Conservation (phyloP, 1,284 basidiomycete genomes). For the Taiwanofungus camphoratus region DNA sequence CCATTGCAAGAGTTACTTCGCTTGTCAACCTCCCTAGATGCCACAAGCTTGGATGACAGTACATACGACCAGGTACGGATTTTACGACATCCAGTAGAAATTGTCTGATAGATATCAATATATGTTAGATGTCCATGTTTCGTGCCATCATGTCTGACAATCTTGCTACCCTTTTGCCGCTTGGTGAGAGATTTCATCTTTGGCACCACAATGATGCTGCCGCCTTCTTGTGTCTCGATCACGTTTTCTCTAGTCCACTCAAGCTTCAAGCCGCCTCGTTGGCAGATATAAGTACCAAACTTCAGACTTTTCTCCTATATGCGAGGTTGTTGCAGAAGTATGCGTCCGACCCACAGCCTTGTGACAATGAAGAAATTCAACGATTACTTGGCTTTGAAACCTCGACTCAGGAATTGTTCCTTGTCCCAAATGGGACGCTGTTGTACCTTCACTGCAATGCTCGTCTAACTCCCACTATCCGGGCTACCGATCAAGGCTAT, state of each 20-base stretch:
- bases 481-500: constrained; percentile 9
- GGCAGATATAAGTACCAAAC: constrained; percentile 22
- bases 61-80: constrained; percentile 18
- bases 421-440: constrained; percentile 24
- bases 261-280: constrained; percentile 17
- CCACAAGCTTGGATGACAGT: constrained; percentile 1
- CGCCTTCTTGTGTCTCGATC: constrained; percentile 35
- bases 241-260: constrained; percentile 27
- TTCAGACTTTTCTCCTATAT: constrained; percentile 35
- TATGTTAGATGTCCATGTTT: constrained; percentile 35
- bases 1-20: constrained; percentile 13
- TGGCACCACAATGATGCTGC: constrained; percentile 3
- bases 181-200: constrained; percentile 17
- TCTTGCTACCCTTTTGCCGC: constrained; percentile 5
- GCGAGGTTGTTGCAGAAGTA: constrained; percentile 28
- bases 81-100: not conserved
- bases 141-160: constrained; percentile 28
- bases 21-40: not conserved
- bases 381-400: constrained; percentile 36
- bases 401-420: constrained; percentile 23
- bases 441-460: constrained; percentile 6
- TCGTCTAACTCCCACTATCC: constrained; percentile 3
- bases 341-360: constrained; percentile 24
- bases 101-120: not conserved
- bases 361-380: constrained; percentile 19